Evolutionary conservation across 1,139 yeast species (phyloP).

Genomic region (Scheffersomyces illinoinensis): DNA sequence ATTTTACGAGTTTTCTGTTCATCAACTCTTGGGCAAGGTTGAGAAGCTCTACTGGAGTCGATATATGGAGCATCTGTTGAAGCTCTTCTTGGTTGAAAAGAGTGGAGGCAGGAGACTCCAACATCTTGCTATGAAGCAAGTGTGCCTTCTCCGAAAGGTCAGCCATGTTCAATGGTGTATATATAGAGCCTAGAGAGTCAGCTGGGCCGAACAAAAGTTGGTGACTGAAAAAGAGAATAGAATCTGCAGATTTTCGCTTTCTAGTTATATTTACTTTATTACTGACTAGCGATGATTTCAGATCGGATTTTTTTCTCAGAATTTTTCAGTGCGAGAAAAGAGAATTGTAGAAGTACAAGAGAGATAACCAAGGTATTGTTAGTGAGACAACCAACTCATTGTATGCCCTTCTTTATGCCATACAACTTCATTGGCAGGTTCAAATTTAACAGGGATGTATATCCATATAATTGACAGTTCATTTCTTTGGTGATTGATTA

Average conservation of each 20-base stretch:
- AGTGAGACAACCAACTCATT: neutral
- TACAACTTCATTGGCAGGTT: neutral
- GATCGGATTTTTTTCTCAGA: neutral
- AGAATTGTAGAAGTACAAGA: neutral
- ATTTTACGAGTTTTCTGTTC: conserved; percentile 64
- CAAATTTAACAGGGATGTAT: neutral
- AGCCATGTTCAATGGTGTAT: conserved; percentile 3
- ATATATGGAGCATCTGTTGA: conserved; percentile 38
- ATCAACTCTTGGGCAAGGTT: conserved; percentile 64
- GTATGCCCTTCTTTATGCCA: neutral
- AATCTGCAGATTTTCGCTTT: neutral
- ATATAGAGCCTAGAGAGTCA: neutral
- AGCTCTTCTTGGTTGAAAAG: conserved; percentile 63
- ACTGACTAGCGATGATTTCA: neutral
- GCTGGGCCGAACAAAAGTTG: neutral
- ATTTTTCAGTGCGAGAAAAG: neutral
- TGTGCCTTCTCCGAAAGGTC: conserved; percentile 51
- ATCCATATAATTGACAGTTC: neutral
- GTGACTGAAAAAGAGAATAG: neutral
- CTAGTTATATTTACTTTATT: neutral
- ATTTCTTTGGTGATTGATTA: neutral
- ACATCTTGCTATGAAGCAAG: conserved; percentile 61
- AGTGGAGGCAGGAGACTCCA: conserved; percentile 44
- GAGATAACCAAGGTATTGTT: neutral
- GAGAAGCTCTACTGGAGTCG: conserved; percentile 51